These are phyloP conservation scores for Coprinellus micaceus DNA, from an alignment of 768 basidiomycete genomes.

Conservation along the genomic window DNA sequence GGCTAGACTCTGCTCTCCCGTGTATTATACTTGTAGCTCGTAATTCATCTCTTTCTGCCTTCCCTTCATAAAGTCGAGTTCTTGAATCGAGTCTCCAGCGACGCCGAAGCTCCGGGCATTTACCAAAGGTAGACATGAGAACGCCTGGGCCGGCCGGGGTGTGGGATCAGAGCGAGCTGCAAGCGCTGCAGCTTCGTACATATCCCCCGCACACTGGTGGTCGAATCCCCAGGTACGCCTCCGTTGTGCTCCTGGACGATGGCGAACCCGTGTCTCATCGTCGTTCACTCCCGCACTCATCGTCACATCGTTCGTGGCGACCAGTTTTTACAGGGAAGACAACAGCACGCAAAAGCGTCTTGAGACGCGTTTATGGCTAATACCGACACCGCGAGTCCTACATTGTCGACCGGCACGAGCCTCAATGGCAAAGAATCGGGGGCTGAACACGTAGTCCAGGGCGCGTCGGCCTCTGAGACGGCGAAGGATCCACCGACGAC, in stretches of 20 bases:
- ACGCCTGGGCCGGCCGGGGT: constrained; percentile 11
- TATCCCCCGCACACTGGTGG: constrained; percentile 30
- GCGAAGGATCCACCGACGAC: constrained; percentile 14
- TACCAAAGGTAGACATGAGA: constrained; percentile 1
- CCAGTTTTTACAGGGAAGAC: constrained; percentile 25
- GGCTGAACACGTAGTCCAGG: constrained; percentile 25
- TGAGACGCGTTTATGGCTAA: constrained; percentile 80
- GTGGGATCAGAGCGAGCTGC: constrained; percentile 7
- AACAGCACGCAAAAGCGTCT: constrained; percentile 50
- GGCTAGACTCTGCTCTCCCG: constrained; percentile 5
- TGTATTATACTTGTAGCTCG: constrained; percentile 22
- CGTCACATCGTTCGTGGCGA: neutral
- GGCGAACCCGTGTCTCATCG: neutral
- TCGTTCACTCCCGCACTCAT: neutral
- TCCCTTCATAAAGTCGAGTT: neutral
- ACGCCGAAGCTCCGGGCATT: neutral
- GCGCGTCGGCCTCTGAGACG: constrained; percentile 14
- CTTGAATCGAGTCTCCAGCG: neutral
- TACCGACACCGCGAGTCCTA: constrained; percentile 47
- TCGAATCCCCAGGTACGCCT: constrained; percentile 35
- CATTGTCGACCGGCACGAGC: constrained; percentile 35
- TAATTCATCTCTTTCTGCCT: neutral
- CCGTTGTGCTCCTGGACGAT: neutral
- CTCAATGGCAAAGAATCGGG: constrained; percentile 34
- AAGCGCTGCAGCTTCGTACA: constrained; percentile 16